phyloP scores from a whole-genome alignment of 2,329 filamentous ascomycete genomes.

The Hymenoscyphus repandus region DNA sequence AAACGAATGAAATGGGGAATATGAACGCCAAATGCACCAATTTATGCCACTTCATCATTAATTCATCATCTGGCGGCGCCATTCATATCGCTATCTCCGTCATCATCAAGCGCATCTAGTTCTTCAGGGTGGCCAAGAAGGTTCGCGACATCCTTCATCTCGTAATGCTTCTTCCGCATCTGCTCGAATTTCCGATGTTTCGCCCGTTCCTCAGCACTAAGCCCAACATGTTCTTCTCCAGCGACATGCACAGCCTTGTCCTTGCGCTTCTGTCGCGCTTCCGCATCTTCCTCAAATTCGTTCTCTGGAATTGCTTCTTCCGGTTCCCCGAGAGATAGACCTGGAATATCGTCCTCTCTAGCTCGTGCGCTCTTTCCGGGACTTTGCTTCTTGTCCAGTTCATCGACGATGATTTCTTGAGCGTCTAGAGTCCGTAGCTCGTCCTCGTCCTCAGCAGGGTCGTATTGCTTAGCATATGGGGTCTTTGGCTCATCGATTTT shows the following conservation, averaged over 20 bases:
- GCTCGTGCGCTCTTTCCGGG: slow-evolving; percentile 21
- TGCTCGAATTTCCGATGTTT: slow-evolving; percentile 91
- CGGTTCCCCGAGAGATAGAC: slow-evolving; percentile 85
- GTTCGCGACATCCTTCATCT: slow-evolving; percentile 93
- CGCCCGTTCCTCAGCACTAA: slow-evolving; percentile 70
- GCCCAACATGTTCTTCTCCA: slow-evolving; percentile 49
- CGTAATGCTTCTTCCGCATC: slow-evolving; percentile 93
- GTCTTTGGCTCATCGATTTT: slow-evolving; percentile 99
- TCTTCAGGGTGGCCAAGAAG: slow-evolving; percentile 73
- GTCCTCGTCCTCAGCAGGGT: slow-evolving; percentile 77
- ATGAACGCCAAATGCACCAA: not conserved
- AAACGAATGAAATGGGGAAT: not conserved
- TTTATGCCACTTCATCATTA: not conserved
- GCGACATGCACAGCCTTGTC: slow-evolving; percentile 80
- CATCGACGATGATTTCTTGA: slow-evolving; percentile 63
- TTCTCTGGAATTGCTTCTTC: slow-evolving; percentile 63
- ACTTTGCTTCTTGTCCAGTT: slow-evolving; percentile 49
- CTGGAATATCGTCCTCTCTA: slow-evolving; percentile 78
- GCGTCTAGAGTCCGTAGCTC: slow-evolving; percentile 62
- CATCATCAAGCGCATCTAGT: slow-evolving; percentile 55
- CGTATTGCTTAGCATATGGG: slow-evolving; percentile 88
- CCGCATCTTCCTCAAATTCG: slow-evolving; percentile 37
- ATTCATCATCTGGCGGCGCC: slow-evolving; percentile 6
- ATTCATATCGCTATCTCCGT: slow-evolving; percentile 44
- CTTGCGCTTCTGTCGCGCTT: slow-evolving; percentile 22